These are phyloP conservation scores for Rubia balearica DNA, from an alignment of 305 asterid species.

Conservation along the genomic window DNA sequence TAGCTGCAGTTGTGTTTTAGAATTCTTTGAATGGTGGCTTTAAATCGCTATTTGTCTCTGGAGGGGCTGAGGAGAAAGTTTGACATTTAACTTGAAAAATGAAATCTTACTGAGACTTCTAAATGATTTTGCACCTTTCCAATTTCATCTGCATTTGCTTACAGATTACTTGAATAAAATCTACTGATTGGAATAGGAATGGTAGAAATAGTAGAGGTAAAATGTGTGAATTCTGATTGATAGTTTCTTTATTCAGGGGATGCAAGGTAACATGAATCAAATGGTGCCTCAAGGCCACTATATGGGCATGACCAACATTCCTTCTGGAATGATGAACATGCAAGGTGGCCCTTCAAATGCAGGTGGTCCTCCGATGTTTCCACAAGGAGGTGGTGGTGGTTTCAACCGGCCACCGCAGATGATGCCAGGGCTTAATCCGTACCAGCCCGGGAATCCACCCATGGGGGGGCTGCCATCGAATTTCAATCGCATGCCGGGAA, in stretches of 20 bases:
- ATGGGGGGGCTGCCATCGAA: conserved; percentile 45
- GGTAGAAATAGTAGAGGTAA: background rate
- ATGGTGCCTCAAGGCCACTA: conserved; percentile 79
- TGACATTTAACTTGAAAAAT: background rate
- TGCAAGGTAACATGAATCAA: conserved; percentile 82
- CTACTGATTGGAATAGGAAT: background rate
- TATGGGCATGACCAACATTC: conserved; percentile 64
- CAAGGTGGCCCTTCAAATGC: conserved; percentile 46
- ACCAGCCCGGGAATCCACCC: conserved; percentile 82
- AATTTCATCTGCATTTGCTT: background rate
- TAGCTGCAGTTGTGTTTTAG: background rate
- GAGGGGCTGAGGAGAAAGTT: background rate
- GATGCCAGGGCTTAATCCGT: conserved; percentile 84
- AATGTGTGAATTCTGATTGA: background rate
- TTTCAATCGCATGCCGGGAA: conserved; percentile 59
- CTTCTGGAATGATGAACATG: conserved; percentile 54
- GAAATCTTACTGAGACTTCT: background rate
- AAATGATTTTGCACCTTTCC: background rate
- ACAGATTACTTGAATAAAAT: background rate
- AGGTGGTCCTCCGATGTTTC: conserved; percentile 70
- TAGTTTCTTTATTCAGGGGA: conserved; percentile 29
- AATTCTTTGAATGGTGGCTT: background rate
- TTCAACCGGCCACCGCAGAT: conserved; percentile 84
- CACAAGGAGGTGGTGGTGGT: conserved; percentile 70
- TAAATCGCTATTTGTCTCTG: background rate